Evolutionary conservation across 2,329 filamentous ascomycete species (phyloP), one percentile per base, ranked within the genome.

Genomic region (Botrytis byssoidea): DNA sequence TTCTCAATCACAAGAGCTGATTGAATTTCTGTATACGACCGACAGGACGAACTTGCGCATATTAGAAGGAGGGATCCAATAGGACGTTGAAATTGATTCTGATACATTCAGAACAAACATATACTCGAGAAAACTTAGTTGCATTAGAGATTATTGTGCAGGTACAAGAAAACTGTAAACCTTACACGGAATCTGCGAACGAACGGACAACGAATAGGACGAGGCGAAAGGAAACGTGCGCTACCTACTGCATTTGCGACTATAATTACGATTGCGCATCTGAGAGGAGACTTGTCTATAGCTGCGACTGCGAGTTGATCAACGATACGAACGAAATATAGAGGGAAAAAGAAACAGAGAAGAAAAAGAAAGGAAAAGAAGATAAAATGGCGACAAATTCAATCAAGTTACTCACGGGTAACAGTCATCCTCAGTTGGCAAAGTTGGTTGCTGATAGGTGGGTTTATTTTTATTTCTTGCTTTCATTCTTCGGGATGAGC

Each of bases 341-440:
- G 35, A 68, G 42, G 25, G n/a, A 32, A 7, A 37, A 20, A 55
- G 35, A 22, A 67, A n/a, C n/a, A 55, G n/a, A 35, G 60, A 46
- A 29, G 29, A 20, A 37, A n/a, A 20, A 44, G 7, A 25, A 40
- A n/a, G 20, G 20, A 46, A 61, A 9, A 32, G 4, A 57, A 20
- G 37, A 61, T 2, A 29, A 60, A 70, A 93, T 93, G 91, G 88
- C 91, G 78, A 88, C 89, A 76, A 93, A 93, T 83, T 91, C 89
- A 55, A 93, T 93, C 82, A 93, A 93, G 83, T 84, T 93, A 76
- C 85, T 93, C 82, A 93, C 91, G 79, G 91, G 91, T 79, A 93
- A 92, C 85, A 92, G 90, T 82, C 91, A 93, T 81, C 91, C 91
- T 10, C 87, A 91, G 83, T 87, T 93, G 74, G 91, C 91, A 57